Evolutionary conservation across 148 eudicot species (phyloP).

Genomic region (Persicaria tinctoria): DNA sequence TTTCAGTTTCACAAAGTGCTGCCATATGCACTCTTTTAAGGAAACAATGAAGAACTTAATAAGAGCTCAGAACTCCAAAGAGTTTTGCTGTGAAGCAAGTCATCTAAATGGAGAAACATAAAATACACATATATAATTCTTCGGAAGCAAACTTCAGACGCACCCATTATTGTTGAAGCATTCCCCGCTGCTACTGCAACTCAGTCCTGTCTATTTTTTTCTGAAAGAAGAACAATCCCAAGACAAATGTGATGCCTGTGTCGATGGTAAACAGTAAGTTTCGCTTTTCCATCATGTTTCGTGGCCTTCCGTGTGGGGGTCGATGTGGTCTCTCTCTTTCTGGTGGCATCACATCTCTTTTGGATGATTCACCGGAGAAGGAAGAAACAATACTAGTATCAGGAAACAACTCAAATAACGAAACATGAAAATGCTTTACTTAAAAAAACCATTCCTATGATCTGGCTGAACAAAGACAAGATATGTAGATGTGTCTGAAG

Average conservation of each 20-base stretch:
- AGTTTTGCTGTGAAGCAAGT: neutral
- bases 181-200: conserved; percentile 8
- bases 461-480: neutral
- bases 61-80: neutral
- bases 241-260: conserved; percentile 79
- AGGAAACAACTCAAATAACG: neutral
- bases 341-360: conserved; percentile 5
- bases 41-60: neutral
- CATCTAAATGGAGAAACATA: conserved; percentile 3
- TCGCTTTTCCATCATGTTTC: conserved; percentile 39
- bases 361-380: neutral
- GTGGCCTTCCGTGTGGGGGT: conserved; percentile 36
- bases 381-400: neutral
- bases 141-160: neutral
- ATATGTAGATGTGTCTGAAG: neutral
- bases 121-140: neutral
- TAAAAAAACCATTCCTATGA: neutral
- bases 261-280: conserved; percentile 68
- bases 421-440: neutral
- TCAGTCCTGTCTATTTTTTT: conserved; percentile 44
- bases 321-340: conserved; percentile 9
- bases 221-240: conserved; percentile 76
- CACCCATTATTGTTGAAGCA: neutral
- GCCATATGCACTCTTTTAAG: neutral
- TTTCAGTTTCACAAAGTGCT: neutral